These are phyloP conservation scores for Papiliotrema flavescens DNA, from an alignment of 1,284 basidiomycete species.

Conservation along the genomic window DNA sequence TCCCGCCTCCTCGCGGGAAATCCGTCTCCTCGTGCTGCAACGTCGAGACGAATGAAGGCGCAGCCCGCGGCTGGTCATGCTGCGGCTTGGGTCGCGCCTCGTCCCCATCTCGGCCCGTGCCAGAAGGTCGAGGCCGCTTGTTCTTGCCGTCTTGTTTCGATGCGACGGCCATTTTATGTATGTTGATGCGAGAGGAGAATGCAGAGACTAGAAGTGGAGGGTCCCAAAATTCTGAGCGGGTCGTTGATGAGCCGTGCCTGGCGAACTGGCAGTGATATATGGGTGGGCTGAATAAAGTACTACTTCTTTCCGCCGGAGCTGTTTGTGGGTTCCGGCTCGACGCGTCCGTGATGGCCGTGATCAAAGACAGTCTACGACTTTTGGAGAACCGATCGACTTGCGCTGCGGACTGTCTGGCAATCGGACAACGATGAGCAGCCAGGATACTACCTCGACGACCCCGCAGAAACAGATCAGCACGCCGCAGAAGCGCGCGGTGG, in stretches of 20 bases:
- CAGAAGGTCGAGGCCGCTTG: not conserved
- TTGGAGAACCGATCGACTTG: no score
- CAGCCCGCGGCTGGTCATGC: slow-evolving; percentile 24
- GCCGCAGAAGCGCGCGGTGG: slow-evolving; percentile 12
- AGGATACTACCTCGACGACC: not conserved
- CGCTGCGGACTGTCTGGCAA: no score
- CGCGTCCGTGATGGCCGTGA: not conserved
- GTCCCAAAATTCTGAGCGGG: not conserved
- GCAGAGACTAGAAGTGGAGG: not conserved
- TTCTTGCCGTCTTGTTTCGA: not conserved
- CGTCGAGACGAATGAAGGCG: slow-evolving; percentile 45
- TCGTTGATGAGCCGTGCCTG: not conserved
- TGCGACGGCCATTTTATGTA: not conserved
- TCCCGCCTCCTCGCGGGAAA: slow-evolving; percentile 83
- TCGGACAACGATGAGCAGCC: not conserved
- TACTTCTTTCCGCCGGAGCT: not conserved
- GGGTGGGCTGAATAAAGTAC: not conserved
- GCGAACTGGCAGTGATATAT: not conserved
- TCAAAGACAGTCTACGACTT: not conserved
- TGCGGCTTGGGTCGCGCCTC: not conserved
- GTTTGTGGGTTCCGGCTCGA: not conserved
- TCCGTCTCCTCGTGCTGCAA: slow-evolving; percentile 73
- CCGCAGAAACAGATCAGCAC: slow-evolving; percentile 1
- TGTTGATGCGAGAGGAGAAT: not conserved
- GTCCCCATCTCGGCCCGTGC: not conserved